These are phyloP conservation scores for Pouteria glomerata DNA, from an alignment of 148 eudicot species.

Conservation along the genomic window DNA sequence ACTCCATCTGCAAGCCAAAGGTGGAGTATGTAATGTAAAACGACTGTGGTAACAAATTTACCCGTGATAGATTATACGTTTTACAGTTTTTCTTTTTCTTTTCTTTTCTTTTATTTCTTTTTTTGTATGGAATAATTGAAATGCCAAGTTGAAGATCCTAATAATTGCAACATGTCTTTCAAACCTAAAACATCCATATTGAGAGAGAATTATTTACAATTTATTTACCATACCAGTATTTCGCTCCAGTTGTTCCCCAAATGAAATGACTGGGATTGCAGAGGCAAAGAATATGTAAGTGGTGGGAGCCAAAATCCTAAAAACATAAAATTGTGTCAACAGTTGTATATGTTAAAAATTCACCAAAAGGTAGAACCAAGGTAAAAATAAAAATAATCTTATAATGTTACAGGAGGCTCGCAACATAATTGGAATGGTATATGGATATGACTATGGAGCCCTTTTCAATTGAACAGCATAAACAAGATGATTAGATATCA, in stretches of 20 bases:
- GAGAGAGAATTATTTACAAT: background rate
- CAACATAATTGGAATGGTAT: no score
- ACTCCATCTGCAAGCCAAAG: slow-evolving; percentile 58
- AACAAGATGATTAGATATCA: background rate
- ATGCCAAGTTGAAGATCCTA: background rate
- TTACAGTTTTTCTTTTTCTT: background rate
- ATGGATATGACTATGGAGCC: no score
- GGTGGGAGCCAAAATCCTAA: slow-evolving; percentile 88
- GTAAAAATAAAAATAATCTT: no score
- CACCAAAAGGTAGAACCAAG: background rate
- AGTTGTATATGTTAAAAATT: no score
- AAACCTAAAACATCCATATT: no score
- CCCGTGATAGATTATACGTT: background rate
- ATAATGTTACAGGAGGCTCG: no score
- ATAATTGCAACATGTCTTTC: background rate
- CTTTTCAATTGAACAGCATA: no score
- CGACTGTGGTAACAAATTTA: background rate
- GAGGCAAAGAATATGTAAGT: slow-evolving; percentile 93
- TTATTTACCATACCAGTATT: slow-evolving; percentile 42
- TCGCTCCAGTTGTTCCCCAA: slow-evolving; percentile 86
- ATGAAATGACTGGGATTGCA: slow-evolving; percentile 89
- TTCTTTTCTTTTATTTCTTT: background rate
- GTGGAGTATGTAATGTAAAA: slow-evolving; percentile 1
- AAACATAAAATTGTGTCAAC: background rate
- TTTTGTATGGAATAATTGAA: background rate